Evolutionary conservation across 2,329 filamentous ascomycete genomes (phyloP).

Genomic region (Fusarium acutatum): DNA sequence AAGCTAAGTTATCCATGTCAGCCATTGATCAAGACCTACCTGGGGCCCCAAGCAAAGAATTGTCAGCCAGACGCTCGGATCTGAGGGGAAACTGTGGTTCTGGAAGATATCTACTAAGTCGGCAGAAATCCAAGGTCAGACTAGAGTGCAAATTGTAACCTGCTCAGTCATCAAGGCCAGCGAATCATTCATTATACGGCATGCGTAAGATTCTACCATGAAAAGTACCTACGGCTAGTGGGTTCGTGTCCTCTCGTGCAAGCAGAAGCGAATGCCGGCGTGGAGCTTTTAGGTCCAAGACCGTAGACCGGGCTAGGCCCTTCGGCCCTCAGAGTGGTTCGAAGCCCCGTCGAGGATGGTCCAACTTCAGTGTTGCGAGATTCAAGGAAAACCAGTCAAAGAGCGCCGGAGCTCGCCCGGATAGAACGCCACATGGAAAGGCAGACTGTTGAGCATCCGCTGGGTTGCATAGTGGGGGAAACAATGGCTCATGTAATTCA

Average conservation of each 20-base stretch:
- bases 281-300: constrained; percentile 9
- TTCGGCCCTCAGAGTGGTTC: constrained; percentile 35
- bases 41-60: background rate
- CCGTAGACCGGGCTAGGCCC: constrained; percentile 35
- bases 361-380: constrained; percentile 14
- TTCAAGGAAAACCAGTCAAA: constrained; percentile 16
- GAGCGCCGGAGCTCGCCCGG: constrained; percentile 21
- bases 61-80: background rate
- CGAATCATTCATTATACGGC: background rate
- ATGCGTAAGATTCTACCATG: background rate
- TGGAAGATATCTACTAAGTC: background rate
- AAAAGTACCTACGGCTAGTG: background rate
- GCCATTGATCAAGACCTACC: background rate
- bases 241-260: background rate
- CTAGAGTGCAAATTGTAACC: background rate
- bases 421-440: constrained; percentile 24
- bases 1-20: background rate
- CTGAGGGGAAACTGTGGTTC: background rate
- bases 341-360: constrained; percentile 20
- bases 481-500: background rate
- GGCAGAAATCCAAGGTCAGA: background rate
- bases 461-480: background rate
- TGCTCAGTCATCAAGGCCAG: background rate
- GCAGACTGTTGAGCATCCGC: constrained; percentile 3
- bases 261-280: background rate